Evolutionary conservation across 495 filamentous ascomycete species (phyloP).

Genomic region (Aspergillus funiculosus): DNA sequence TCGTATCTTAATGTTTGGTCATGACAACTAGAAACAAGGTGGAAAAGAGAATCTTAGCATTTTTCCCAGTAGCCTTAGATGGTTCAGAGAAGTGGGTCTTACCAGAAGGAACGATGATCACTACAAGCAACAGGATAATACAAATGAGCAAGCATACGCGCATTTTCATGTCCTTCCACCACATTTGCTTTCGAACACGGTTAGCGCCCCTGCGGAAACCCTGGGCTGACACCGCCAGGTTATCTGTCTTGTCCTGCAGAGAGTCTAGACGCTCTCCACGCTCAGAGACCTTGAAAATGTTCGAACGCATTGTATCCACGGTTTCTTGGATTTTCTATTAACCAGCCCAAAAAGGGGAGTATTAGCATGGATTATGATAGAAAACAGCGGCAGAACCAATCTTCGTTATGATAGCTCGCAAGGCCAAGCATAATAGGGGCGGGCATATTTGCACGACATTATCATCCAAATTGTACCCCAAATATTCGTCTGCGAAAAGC

Average conservation of each 20-base stretch:
- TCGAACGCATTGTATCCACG: slow-evolving; percentile 86
- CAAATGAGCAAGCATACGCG: slow-evolving; percentile 87
- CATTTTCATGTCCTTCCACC: slow-evolving; percentile 99
- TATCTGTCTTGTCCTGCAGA: slow-evolving; percentile 94
- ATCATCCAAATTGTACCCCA: not conserved
- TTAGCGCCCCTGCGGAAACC: slow-evolving; percentile 94
- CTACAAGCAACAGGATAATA: slow-evolving; percentile 78
- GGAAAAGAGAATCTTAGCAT: slow-evolving; percentile 16
- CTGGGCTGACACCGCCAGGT: slow-evolving; percentile 81
- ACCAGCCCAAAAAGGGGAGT: slow-evolving; percentile 1
- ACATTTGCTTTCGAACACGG: slow-evolving; percentile 91
- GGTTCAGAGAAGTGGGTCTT: slow-evolving; percentile 25
- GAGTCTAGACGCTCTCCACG: slow-evolving; percentile 86
- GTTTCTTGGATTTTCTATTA: slow-evolving; percentile 92
- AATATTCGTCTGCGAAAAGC: not conserved
- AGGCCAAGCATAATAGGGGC: not conserved
- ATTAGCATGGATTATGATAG: slow-evolving; percentile 15
- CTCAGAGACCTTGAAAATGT: slow-evolving; percentile 87
- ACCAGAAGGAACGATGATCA: slow-evolving; percentile 91
- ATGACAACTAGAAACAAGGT: slow-evolving; percentile 25
- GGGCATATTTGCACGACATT: not conserved
- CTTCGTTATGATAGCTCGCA: too few relatives aligned
- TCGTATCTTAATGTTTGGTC: slow-evolving; percentile 27
- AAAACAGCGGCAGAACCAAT: not conserved
- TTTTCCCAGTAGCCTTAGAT: not conserved